Evolutionary conservation across 2,329 filamentous ascomycete genomes (phyloP).

Genomic region (Orbilia quercus): DNA sequence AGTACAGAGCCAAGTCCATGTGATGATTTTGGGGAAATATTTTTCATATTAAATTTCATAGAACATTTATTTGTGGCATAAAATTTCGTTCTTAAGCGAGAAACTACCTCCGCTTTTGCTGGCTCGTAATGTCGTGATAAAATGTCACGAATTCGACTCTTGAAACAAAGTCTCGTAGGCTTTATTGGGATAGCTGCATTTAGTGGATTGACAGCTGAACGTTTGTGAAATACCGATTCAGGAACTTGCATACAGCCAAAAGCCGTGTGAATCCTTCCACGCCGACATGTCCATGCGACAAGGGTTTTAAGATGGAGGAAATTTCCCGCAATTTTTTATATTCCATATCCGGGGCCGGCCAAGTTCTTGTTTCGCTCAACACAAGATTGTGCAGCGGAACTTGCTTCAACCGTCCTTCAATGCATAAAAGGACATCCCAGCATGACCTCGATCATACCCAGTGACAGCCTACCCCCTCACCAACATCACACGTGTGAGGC

Average conservation of each 20-base stretch:
- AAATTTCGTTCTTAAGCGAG: too few species aligned
- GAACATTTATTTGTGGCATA: too few species aligned
- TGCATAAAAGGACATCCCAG: not conserved
- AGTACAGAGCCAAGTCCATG: too few species aligned
- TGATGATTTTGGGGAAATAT: too few species aligned
- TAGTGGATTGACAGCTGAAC: not conserved
- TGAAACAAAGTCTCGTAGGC: too few species aligned
- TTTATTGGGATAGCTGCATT: too few species aligned
- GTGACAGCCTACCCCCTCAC: not conserved
- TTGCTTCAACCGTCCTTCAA: not conserved
- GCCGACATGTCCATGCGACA: slow-evolving; percentile 5
- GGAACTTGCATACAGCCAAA: slow-evolving; percentile 42
- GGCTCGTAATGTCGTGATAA: too few species aligned
- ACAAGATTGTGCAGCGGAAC: not conserved
- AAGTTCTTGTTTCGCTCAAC: not conserved
- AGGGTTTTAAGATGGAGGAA: slow-evolving; percentile 18
- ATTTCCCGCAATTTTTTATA: slow-evolving; percentile 43
- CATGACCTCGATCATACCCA: not conserved
- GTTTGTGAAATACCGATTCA: slow-evolving; percentile 11
- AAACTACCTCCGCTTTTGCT: too few species aligned
- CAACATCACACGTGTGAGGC: slow-evolving; percentile 40
- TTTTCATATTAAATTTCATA: too few species aligned
- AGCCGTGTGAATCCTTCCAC: slow-evolving; percentile 22
- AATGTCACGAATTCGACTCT: too few species aligned
- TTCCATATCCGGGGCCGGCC: too few species aligned